These are phyloP conservation scores for Colletotrichum trifolii DNA, from an alignment of 2,329 filamentous ascomycete species.

Conservation along the genomic window DNA sequence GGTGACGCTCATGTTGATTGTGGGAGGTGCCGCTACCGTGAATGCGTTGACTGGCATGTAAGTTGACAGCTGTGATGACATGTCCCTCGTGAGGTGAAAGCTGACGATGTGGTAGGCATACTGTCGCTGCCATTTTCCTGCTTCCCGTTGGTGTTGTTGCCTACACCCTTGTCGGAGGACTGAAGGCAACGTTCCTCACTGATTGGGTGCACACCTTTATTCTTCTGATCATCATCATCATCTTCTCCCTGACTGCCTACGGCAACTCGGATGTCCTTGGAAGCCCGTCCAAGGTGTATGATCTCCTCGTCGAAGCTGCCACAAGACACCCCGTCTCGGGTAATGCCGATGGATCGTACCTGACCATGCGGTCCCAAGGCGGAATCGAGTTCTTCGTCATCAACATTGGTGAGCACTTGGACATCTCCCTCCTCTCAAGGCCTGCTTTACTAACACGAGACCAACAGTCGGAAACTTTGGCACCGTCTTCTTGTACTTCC, in stretches of 20 bases:
- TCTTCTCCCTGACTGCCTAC: constrained; percentile 81
- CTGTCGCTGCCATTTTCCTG: constrained; percentile 83
- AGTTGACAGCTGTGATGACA: neutral
- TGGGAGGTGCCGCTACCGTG: constrained; percentile 80
- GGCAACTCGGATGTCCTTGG: constrained; percentile 64
- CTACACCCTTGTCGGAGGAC: constrained; percentile 76
- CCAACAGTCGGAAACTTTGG: constrained; percentile 72
- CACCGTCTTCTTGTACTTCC: constrained; percentile 71
- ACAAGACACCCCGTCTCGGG: constrained; percentile 76
- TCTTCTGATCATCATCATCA: constrained; percentile 79
- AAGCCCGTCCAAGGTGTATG: constrained; percentile 74
- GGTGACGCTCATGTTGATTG: constrained; percentile 79
- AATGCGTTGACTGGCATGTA: constrained; percentile 51
- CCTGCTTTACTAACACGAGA: constrained; percentile 51
- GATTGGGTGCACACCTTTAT: constrained; percentile 83
- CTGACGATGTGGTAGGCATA: constrained; percentile 22
- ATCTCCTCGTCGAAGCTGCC: constrained; percentile 74
- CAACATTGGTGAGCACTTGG: constrained; percentile 65
- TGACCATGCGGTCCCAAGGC: constrained; percentile 82
- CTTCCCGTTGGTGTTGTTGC: constrained; percentile 81
- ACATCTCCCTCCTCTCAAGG: neutral
- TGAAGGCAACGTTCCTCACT: constrained; percentile 83
- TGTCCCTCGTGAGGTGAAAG: neutral
- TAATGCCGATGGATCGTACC: constrained; percentile 79
- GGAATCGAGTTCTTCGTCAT: constrained; percentile 80